Conservation (phyloP, 2,329 filamentous ascomycete genomes). For the Pseudohalonectria lignicola region DNA sequence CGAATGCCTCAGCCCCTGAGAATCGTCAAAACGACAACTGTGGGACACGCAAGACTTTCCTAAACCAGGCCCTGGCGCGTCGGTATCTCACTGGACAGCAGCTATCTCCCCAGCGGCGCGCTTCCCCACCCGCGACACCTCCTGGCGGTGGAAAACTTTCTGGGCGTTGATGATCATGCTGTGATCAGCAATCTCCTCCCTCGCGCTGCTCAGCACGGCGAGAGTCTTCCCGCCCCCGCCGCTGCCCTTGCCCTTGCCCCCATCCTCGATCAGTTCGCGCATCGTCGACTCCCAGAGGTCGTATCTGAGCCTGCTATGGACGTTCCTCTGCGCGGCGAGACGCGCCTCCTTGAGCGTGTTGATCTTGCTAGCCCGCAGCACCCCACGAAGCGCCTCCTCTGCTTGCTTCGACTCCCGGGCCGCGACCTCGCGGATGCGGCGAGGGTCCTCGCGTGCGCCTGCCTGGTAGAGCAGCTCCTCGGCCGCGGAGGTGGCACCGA, state of each 20-base stretch:
- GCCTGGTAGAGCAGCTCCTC: slow-evolving; percentile 21
- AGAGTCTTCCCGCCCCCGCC: too few relatives aligned
- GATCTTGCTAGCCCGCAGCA: slow-evolving; percentile 52
- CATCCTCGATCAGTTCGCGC: slow-evolving; percentile 38
- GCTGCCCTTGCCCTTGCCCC: slow-evolving; percentile 5
- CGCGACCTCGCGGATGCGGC: slow-evolving; percentile 49
- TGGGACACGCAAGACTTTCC: too few relatives aligned
- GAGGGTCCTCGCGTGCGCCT: slow-evolving; percentile 33
- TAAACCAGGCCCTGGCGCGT: too few relatives aligned
- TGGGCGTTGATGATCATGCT: slow-evolving; percentile 56
- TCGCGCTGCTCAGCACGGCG: slow-evolving; percentile 17
- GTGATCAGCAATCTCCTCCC: slow-evolving; percentile 44
- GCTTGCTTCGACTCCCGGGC: slow-evolving; percentile 49
- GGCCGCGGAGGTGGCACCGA: slow-evolving; percentile 6
- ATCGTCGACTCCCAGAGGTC: slow-evolving; percentile 51
- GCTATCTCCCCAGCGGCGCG: slow-evolving; percentile 16
- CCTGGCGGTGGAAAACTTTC: slow-evolving; percentile 38
- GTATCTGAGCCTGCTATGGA: slow-evolving; percentile 42
- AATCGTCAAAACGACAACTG: too few relatives aligned
- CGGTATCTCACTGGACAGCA: too few relatives aligned
- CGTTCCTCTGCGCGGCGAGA: slow-evolving; percentile 39
- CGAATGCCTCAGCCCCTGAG: too few relatives aligned
- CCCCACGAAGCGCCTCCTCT: slow-evolving; percentile 47
- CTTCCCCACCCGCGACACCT: slow-evolving; percentile 35
- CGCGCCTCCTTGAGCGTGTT: slow-evolving; percentile 55